phyloP scores from a whole-genome alignment of 352 stramenopile genomes.

The Pythium aphanidermatum region DNA sequence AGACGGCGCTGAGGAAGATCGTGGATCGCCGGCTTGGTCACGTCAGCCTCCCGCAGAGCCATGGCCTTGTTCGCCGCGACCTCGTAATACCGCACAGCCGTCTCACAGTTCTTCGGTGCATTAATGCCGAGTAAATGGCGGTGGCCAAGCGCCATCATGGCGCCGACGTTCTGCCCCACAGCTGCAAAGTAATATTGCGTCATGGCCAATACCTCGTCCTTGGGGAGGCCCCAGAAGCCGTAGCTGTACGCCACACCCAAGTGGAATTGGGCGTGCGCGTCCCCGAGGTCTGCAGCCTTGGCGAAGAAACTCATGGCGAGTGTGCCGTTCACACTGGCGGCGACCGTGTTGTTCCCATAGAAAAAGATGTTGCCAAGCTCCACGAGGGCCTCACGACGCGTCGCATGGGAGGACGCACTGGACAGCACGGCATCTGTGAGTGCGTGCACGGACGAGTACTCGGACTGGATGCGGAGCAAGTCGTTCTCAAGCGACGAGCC shows the following conservation, averaged over 20 bases:
- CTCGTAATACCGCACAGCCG: constrained; percentile 85
- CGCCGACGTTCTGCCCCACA: constrained; percentile 52
- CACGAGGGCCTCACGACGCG: constrained; percentile 51
- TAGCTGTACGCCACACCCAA: constrained; percentile 80
- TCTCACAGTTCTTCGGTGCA: constrained; percentile 78
- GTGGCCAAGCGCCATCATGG: constrained; percentile 73
- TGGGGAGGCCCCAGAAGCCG: constrained; percentile 64
- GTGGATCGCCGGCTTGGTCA: constrained; percentile 55
- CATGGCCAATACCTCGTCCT: constrained; percentile 60
- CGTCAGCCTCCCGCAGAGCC: constrained; percentile 47
- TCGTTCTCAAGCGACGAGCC: constrained; percentile 18
- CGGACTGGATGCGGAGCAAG: constrained; percentile 23
- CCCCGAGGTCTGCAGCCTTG: constrained; percentile 48
- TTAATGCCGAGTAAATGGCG: constrained; percentile 69
- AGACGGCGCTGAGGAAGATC: constrained; percentile 66
- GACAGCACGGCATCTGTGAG: constrained; percentile 43
- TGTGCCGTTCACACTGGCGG: constrained; percentile 58
- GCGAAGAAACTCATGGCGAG: constrained; percentile 62
- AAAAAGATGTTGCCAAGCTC: constrained; percentile 73
- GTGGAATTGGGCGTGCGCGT: constrained; percentile 74
- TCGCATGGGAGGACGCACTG: constrained; percentile 17
- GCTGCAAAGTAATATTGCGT: constrained; percentile 85
- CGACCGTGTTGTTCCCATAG: constrained; percentile 65
- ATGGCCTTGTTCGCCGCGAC: constrained; percentile 77
- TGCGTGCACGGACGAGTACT: constrained; percentile 23